Conservation (phyloP, 257 asterid genomes). For the Ajuga chamaepitys region DNA sequence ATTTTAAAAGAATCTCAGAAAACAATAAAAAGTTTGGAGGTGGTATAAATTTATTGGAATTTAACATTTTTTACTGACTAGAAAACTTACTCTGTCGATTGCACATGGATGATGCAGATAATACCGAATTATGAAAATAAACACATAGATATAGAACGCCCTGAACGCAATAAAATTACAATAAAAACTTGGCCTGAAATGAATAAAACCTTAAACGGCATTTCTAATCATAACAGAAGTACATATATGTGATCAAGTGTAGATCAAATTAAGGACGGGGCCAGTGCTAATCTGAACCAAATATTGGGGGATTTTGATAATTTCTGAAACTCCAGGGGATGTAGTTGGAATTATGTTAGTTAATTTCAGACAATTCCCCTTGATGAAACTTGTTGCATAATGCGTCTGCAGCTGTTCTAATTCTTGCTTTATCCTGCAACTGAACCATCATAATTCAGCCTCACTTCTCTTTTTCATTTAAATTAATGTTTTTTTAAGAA, state of each 20-base stretch:
- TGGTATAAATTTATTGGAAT: no score
- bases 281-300: background rate
- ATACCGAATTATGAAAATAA: background rate
- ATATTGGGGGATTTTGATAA: background rate
- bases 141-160: background rate
- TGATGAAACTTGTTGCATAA: constrained; percentile 37
- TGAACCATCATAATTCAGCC: background rate
- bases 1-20: no score
- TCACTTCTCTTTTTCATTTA: no score
- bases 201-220: background rate
- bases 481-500: no score
- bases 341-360: constrained; percentile 14
- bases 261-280: background rate
- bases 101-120: background rate
- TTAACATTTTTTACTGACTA: no score
- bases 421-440: constrained; percentile 52
- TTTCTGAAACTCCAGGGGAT: background rate
- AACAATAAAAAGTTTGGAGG: no score
- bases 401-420: constrained; percentile 50
- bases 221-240: background rate
- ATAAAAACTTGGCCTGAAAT: background rate
- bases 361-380: constrained; percentile 36
- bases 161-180: background rate
- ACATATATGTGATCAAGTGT: background rate
- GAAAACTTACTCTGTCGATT: no score